Evolutionary conservation across 148 eudicot genomes (phyloP).

Genomic region (Cornus florida): DNA sequence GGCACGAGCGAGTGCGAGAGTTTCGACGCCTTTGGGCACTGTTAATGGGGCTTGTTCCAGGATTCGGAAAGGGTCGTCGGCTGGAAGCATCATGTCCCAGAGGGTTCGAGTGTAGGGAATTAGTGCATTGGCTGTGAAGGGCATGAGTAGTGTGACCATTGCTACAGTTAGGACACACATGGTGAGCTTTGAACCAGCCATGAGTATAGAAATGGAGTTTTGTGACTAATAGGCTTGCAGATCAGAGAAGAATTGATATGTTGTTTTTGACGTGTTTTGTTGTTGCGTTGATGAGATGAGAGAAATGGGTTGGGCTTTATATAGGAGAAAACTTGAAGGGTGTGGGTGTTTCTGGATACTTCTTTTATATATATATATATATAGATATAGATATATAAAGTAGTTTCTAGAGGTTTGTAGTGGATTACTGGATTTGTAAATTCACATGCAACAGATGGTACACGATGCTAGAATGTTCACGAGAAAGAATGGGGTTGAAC

Average conservation of each 20-base stretch:
- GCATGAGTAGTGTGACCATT: neutral
- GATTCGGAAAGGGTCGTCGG: constrained; percentile 57
- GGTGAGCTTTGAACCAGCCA: neutral
- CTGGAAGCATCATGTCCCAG: constrained; percentile 39
- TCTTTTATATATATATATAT: neutral
- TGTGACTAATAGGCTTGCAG: neutral
- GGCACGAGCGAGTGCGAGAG: constrained; percentile 53
- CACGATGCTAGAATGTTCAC: too few relatives aligned
- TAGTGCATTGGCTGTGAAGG: constrained; percentile 22
- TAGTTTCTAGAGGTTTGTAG: too few relatives aligned
- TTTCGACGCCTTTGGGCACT: constrained; percentile 28
- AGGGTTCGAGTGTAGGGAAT: constrained; percentile 48
- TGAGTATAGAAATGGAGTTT: neutral
- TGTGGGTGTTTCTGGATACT: neutral
- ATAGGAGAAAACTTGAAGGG: neutral
- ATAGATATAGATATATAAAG: too few relatives aligned
- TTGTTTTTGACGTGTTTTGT: neutral
- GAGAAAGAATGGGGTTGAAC: too few relatives aligned
- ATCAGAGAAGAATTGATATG: neutral
- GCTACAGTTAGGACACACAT: constrained; percentile 9
- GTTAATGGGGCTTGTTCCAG: constrained; percentile 61
- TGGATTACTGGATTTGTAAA: too few relatives aligned
- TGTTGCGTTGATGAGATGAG: neutral
- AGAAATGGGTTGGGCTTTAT: neutral
- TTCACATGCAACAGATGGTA: too few relatives aligned